Evolutionary conservation across 139 green algal species (phyloP), one percentile per base, ranked within the genome.

Genomic region (Tetradesmus obliquus): DNA sequence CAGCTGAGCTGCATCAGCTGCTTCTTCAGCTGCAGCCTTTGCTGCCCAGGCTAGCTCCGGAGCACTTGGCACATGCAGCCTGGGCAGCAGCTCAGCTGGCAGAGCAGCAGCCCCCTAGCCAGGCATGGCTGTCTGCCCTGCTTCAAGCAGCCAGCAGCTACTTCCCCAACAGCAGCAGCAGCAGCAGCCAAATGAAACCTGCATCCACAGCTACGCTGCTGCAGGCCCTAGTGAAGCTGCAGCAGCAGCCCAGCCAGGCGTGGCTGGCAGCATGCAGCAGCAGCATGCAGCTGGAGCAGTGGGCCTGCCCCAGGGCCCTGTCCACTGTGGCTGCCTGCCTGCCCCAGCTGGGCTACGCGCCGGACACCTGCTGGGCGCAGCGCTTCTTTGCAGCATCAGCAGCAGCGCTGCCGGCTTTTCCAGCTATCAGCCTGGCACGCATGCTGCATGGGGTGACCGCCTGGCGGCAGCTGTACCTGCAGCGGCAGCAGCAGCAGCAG

Each of bases 401-500:
- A 62, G 57, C 9, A 19, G 20, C 19, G 7, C 58, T 91, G 76
- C 32, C 55, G 53, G 57, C n/a, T 6, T 87, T 91, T 12, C 88
- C 88, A 10, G 54, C 55, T 13, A 62, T 91, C 32, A 91, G 88
- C 80, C 13, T 85, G 5, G 88, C 88, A 60, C 55, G 88, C 8
- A 91, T 86, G 76, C 79, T 91, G 22, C 88, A 91, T 79, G 88
- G 88, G 9, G 88, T 81, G 5, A 62, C 71, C 5, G 76, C 55
- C 2, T 91, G 88, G 79, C 57, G 24, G 13, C 76, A 79, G 5
- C 24, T 19, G 84, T 32, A 66, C 24, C 84, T 81, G 84, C 60
- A 88, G 84, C 81, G 45, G 69, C 86, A 90, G 86, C 53, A 90
- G 69, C 86, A 83, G 69, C 85, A 82, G 85, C 66, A 54, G 45